phyloP scores from a whole-genome alignment of 192 early-diverging fungal genomes.

The Nowakowskiella sp. region DNA sequence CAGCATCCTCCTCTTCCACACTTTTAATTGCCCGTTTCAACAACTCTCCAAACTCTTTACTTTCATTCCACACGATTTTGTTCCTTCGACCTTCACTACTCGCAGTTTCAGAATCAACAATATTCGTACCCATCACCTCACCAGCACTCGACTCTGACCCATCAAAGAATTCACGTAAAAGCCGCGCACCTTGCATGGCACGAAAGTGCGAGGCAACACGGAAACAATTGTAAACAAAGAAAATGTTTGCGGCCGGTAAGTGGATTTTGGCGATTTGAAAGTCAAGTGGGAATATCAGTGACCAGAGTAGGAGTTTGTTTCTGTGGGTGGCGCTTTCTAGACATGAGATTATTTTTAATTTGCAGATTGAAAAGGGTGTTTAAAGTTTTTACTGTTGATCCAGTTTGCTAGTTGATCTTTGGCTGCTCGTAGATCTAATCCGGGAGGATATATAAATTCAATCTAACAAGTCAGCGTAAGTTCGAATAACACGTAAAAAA shows the following conservation, averaged over 20 bases:
- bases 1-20: conserved; percentile 26
- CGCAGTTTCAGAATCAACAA: conserved; percentile 2
- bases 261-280: conserved; percentile 35
- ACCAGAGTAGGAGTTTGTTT: conserved; percentile 21
- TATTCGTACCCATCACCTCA: conserved; percentile 18
- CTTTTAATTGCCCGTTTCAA: neutral
- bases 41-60: neutral
- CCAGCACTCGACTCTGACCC: conserved; percentile 20
- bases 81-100: conserved; percentile 8
- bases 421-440: conserved; percentile 7
- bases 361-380: neutral
- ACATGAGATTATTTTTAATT: neutral
- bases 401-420: conserved; percentile 22
- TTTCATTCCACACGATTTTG: conserved; percentile 13
- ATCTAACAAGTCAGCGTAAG: conserved; percentile 8
- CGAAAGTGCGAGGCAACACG: conserved; percentile 32
- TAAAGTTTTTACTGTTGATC: conserved; percentile 11
- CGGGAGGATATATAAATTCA: conserved; percentile 37
- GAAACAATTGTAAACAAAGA: conserved; percentile 42
- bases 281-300: conserved; percentile 22
- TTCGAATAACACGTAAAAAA: conserved; percentile 2
- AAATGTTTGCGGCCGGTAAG: conserved; percentile 26
- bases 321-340: conserved; percentile 20
- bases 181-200: conserved; percentile 14
- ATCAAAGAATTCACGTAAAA: conserved; percentile 29